Conservation (phyloP, 805 yeast species). For the Phaffomyces antillensis region DNA sequence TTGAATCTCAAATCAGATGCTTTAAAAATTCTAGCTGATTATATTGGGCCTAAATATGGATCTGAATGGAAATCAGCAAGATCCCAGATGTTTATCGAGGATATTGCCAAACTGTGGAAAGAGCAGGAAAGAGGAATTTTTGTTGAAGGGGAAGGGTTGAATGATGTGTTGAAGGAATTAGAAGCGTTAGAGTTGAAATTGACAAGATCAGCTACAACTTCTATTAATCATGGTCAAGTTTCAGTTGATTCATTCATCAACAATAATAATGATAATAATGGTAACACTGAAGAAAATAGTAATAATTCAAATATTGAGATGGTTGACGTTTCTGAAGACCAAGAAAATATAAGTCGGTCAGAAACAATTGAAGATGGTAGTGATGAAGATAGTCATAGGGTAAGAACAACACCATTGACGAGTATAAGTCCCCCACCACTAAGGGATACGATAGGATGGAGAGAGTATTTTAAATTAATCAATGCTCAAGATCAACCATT, state of each 20-base stretch:
- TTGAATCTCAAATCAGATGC: conserved; percentile 86
- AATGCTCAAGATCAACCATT: conserved; percentile 59
- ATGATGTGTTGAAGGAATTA: conserved; percentile 56
- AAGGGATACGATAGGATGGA: conserved; percentile 47
- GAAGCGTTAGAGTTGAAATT: conserved; percentile 20
- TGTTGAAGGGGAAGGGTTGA: conserved; percentile 67
- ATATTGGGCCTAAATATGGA: conserved; percentile 72
- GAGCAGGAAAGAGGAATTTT: conserved; percentile 84
- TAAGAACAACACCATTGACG: conserved; percentile 19
- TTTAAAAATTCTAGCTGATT: conserved; percentile 60
- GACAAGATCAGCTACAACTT: conserved; percentile 7
- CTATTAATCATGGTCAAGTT: conserved; percentile 1
- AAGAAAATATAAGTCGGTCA: not conserved
- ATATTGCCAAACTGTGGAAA: conserved; percentile 78
- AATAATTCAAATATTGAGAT: not conserved
- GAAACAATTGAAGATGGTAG: conserved; percentile 12
- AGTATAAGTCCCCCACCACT: conserved; percentile 22
- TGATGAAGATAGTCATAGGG: conserved; percentile 11
- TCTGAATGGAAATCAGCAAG: conserved; percentile 73
- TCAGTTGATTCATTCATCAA: conserved; percentile 6
- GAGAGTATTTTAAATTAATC: conserved; percentile 60
- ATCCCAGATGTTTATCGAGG: conserved; percentile 63
- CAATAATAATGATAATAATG: not conserved
- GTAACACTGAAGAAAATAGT: not conserved
- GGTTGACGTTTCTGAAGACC: not conserved